Base-by-base conservation (phyloP, 2,329 filamentous ascomycete species). In the Fusarium ambrosium region DNA sequence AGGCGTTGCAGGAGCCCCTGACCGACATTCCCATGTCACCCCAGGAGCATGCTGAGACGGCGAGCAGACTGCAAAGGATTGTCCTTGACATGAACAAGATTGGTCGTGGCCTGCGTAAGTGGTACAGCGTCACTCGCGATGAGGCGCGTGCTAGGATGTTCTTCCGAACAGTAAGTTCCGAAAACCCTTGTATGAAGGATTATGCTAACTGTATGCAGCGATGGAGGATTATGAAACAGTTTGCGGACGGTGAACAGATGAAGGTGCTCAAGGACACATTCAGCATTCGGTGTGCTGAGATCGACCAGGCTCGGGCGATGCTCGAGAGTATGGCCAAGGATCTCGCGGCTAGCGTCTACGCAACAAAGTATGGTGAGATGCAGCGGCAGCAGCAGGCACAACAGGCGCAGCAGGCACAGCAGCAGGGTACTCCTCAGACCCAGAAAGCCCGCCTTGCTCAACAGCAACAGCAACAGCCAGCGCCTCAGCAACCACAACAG, bases 241-340 rank as follows among this genome's bases (percentile, higher is more conserved):
- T 90, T 70, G 77, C 79, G 6, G 87, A 90, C 66, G 85, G 85
- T 16, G 85, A 88, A 2, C 80, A 82, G 58, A 85, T 88, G 83
- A 82, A 78, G 3, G 80, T 81, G 2, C 80, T 86, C 13, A 89
- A 86, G 71, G 83, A 86, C 8, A 80, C 79, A 3, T 89, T 92
- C 55, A 89, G 88, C 27, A 87, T 92, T 20, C 82, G 80, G n/a
- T 79, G 82, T 0, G 76, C 83, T 4, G 90, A 92, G 61, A 78
- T 91, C 24, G 87, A 90, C 32, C 82, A 86, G 29, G 85, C 85
- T 34, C 83, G 84, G 61, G 80, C 77, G 6, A 82, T 91, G 80
- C 77, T 91, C 11, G 84, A 87, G 72, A 85, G 83, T 62, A 91
- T 92, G 84, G 84, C 84, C 1, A 86, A 85, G 71, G 89, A 91